A percentile compares a stretch with the other conserved stretches of the same genome.
Conservation (phyloP, 352 stramenopile species). For the Peronospora belbahrii region DNA sequence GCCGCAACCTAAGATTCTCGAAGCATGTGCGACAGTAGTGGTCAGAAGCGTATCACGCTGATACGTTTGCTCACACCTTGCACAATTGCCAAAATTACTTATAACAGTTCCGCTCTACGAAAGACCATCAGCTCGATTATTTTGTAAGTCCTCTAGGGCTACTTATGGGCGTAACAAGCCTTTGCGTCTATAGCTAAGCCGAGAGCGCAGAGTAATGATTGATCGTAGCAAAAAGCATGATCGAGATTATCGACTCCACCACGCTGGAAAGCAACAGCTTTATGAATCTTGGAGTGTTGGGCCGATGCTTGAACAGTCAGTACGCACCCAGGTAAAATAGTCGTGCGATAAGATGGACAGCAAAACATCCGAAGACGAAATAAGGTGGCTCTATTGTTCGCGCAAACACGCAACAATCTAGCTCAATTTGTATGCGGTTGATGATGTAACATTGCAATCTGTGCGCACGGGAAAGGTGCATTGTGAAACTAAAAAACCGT, state of each 20-base stretch:
- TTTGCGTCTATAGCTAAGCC: background rate
- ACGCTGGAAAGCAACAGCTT: constrained; percentile 35
- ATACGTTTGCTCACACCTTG: background rate
- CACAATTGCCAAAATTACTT: no score
- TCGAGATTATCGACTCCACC: constrained; percentile 29
- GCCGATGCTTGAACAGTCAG: no score
- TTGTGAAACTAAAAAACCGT: constrained; percentile 22
- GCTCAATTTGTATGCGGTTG: constrained; percentile 3
- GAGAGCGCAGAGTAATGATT: no score
- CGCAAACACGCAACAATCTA: background rate
- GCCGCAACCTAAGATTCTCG: constrained; percentile 11
- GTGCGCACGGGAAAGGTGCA: constrained; percentile 38
- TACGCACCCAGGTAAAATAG: no score
- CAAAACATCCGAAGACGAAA: background rate
- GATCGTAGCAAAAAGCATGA: background rate
- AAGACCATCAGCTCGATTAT: no score
- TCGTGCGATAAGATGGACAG: constrained; percentile 1
- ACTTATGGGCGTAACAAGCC: no score
- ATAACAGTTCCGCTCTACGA: no score
- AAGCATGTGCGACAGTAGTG: constrained; percentile 39
- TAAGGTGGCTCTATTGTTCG: background rate
- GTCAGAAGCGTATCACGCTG: constrained; percentile 1
- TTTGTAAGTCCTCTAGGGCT: background rate
- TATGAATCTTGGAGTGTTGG: constrained; percentile 39
- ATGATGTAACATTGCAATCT: constrained; percentile 20